phyloP scores from a whole-genome alignment of 768 basidiomycete species.

The Rhodosporidiobolus sp. region DNA sequence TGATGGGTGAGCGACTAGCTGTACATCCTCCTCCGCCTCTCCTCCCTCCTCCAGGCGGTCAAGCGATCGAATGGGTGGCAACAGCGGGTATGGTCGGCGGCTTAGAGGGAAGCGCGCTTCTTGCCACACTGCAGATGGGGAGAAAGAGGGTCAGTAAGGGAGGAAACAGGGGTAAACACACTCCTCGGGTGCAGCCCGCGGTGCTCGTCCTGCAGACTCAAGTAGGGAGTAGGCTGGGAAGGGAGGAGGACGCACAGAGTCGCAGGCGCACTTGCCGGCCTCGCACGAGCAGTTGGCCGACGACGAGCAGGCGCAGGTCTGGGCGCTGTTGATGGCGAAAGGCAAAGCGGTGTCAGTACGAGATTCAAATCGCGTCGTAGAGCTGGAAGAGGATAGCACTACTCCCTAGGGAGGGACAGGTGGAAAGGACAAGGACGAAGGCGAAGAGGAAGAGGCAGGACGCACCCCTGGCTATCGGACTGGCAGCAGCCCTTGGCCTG shows the following conservation, averaged over 20 bases:
- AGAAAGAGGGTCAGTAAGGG: too few relatives aligned
- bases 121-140: constrained; percentile 7
- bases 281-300: constrained; percentile 19
- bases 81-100: not conserved
- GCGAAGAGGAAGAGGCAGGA: not conserved
- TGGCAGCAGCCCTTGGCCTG: constrained; percentile 5
- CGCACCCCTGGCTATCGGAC: constrained; percentile 3
- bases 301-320: constrained; percentile 10
- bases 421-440: not conserved
- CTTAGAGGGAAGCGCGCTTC: not conserved
- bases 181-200: too few relatives aligned
- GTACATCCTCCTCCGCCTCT: not conserved
- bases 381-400: too few relatives aligned
- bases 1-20: too few relatives aligned
- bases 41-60: too few relatives aligned
- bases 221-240: too few relatives aligned
- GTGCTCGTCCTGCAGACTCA: too few relatives aligned
- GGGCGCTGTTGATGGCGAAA: not conserved
- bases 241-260: not conserved
- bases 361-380: too few relatives aligned
- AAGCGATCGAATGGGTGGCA: too few relatives aligned
- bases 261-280: constrained; percentile 14
- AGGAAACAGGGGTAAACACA: too few relatives aligned
- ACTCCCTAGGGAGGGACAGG: too few relatives aligned
- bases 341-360: not conserved